These are phyloP conservation scores for Sugiyamaella smithiae DNA, from an alignment of 805 yeast species.

Conservation along the genomic window DNA sequence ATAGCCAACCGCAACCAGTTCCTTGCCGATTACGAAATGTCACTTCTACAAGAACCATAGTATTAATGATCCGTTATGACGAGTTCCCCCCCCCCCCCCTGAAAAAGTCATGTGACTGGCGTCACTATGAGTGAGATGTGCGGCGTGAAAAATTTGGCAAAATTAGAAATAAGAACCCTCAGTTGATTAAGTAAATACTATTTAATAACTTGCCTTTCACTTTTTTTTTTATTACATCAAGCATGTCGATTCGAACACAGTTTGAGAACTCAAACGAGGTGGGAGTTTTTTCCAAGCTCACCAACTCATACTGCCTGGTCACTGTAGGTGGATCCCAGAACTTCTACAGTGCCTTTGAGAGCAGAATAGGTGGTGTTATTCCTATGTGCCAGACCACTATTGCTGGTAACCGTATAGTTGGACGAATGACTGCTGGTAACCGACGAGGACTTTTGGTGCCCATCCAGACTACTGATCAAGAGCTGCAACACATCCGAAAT, in stretches of 20 bases:
- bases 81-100: too few relatives aligned
- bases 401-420: constrained; percentile 96
- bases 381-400: constrained; percentile 97
- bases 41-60: too few relatives aligned
- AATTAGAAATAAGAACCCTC: background rate
- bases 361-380: constrained; percentile 92
- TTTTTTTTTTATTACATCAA: background rate
- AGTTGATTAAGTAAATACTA: background rate
- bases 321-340: constrained; percentile 95
- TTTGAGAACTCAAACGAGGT: constrained; percentile 87
- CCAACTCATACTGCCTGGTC: constrained; percentile 93
- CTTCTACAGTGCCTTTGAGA: constrained; percentile 85
- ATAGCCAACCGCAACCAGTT: too few relatives aligned
- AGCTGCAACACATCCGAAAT: constrained; percentile 94
- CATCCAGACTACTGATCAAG: constrained; percentile 97
- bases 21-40: too few relatives aligned
- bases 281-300: constrained; percentile 91
- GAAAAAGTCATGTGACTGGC: background rate
- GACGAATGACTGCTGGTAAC: constrained; percentile 98
- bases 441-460: constrained; percentile 97
- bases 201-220: background rate
- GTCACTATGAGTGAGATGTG: background rate
- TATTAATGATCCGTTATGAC: too few relatives aligned
- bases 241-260: constrained; percentile 38
- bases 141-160: constrained; percentile 1